Conservation (phyloP, 805 yeast species). For the Candida maesae region DNA sequence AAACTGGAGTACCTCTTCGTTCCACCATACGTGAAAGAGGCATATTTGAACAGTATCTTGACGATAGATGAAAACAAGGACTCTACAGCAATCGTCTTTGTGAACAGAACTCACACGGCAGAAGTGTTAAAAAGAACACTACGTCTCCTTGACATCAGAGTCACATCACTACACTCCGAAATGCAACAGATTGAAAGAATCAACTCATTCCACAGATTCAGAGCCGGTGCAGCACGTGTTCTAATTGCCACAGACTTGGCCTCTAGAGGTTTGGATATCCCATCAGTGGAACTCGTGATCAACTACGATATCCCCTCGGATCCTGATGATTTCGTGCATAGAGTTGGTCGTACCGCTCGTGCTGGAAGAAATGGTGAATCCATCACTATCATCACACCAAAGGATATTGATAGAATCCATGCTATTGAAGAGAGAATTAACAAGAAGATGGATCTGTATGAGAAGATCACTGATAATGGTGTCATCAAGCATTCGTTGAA, state of each 20-base stretch:
- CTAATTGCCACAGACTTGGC: constrained; percentile 96
- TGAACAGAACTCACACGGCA: constrained; percentile 86
- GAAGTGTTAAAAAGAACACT: constrained; percentile 80
- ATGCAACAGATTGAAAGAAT: constrained; percentile 92
- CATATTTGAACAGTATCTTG: constrained; percentile 70
- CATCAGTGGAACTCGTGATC: constrained; percentile 82
- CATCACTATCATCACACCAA: constrained; percentile 77
- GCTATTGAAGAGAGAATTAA: constrained; percentile 85
- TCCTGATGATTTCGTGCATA: constrained; percentile 92
- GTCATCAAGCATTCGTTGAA: constrained; percentile 72
- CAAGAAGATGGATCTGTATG: constrained; percentile 73
- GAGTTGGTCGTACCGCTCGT: constrained; percentile 99
- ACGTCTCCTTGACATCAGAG: constrained; percentile 68
- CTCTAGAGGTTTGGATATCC: constrained; percentile 95
- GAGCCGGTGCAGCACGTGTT: constrained; percentile 92
- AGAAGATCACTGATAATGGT: constrained; percentile 66
- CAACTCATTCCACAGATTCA: constrained; percentile 85
- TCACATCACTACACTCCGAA: constrained; percentile 89
- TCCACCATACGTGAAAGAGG: constrained; percentile 88
- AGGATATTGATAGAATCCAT: constrained; percentile 75
- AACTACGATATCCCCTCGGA: constrained; percentile 95
- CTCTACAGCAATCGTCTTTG: constrained; percentile 80
- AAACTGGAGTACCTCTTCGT: constrained; percentile 63
- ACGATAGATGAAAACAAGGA: constrained; percentile 58
- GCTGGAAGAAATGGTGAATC: constrained; percentile 91